A percentile compares a stretch with the other conserved stretches of the same genome.
Conservation (phyloP, 352 stramenopile species). For the Phytophthora palmivora region DNA sequence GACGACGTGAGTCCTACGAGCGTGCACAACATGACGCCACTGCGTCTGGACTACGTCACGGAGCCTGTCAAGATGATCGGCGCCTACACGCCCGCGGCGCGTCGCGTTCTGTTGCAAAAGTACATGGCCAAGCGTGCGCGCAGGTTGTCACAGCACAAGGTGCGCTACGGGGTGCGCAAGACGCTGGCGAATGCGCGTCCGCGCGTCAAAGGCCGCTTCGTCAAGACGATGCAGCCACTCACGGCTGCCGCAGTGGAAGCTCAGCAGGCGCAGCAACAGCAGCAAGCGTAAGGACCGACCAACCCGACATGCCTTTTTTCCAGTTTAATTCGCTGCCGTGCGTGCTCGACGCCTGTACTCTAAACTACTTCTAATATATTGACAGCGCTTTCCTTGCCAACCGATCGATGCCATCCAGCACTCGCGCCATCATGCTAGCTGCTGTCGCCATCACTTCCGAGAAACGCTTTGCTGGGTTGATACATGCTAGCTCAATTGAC, state of each 20-base stretch:
- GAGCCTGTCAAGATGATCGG: constrained; percentile 67
- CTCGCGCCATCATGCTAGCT: not conserved
- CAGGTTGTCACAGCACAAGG: constrained; percentile 75
- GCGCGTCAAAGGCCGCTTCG: constrained; percentile 82
- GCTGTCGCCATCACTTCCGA: not conserved
- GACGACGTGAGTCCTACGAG: constrained; percentile 71
- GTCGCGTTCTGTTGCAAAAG: constrained; percentile 70
- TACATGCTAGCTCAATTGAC: too few relatives aligned
- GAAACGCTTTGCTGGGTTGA: not conserved
- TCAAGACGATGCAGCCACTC: constrained; percentile 84
- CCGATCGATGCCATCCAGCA: not conserved
- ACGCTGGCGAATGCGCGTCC: constrained; percentile 80
- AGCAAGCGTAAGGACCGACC: not conserved
- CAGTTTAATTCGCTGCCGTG: constrained; percentile 14
- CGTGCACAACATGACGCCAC: constrained; percentile 56
- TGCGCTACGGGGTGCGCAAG: constrained; percentile 84
- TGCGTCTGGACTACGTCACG: constrained; percentile 53
- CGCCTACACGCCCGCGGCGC: constrained; percentile 68
- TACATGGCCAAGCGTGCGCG: constrained; percentile 85
- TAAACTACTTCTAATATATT: constrained; percentile 35
- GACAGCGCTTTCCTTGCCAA: constrained; percentile 3
- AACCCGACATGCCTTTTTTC: not conserved
- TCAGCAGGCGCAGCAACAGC: constrained; percentile 22
- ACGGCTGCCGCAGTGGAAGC: constrained; percentile 66
- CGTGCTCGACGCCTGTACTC: constrained; percentile 29